A percentile compares a stretch with the other conserved stretches of the same genome.
Conservation (phyloP, 1,284 basidiomycete species). For the Tilletia indica region DNA sequence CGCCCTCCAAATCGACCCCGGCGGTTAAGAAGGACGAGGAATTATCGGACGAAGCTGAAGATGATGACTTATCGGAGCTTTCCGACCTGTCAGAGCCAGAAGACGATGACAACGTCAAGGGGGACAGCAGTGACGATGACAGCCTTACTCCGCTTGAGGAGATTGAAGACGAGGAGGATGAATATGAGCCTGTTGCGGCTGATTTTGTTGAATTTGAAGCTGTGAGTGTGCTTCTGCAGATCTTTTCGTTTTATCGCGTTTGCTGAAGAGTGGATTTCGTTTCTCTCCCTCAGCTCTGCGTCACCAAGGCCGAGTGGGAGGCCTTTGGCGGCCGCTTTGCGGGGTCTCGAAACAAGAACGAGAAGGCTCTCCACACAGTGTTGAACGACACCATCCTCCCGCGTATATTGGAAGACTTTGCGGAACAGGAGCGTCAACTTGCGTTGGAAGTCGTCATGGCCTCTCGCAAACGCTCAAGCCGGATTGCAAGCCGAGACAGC, state of each 20-base stretch:
- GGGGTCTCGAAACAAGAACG: slow-evolving; percentile 72
- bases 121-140: slow-evolving; percentile 43
- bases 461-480: slow-evolving; percentile 77
- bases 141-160: slow-evolving; percentile 33
- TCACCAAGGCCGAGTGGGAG: slow-evolving; percentile 67
- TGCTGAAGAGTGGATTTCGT: background rate
- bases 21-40: background rate
- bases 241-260: background rate
- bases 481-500: slow-evolving; percentile 66
- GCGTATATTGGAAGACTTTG: slow-evolving; percentile 61
- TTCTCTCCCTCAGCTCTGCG: slow-evolving; percentile 65
- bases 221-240: slow-evolving; percentile 63
- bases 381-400: slow-evolving; percentile 70
- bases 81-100: slow-evolving; percentile 38
- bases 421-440: slow-evolving; percentile 59
- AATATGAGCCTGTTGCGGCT: slow-evolving; percentile 51
- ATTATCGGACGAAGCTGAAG: slow-evolving; percentile 21
- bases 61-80: slow-evolving; percentile 39
- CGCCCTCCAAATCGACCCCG: background rate
- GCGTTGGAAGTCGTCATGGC: slow-evolving; percentile 68
- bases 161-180: slow-evolving; percentile 35
- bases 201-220: slow-evolving; percentile 56
- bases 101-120: slow-evolving; percentile 20
- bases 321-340: slow-evolving; percentile 70
- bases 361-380: slow-evolving; percentile 72